These are phyloP conservation scores for Pulveroboletus sp. DNA, from an alignment of 768 basidiomycete species.

Conservation along the genomic window DNA sequence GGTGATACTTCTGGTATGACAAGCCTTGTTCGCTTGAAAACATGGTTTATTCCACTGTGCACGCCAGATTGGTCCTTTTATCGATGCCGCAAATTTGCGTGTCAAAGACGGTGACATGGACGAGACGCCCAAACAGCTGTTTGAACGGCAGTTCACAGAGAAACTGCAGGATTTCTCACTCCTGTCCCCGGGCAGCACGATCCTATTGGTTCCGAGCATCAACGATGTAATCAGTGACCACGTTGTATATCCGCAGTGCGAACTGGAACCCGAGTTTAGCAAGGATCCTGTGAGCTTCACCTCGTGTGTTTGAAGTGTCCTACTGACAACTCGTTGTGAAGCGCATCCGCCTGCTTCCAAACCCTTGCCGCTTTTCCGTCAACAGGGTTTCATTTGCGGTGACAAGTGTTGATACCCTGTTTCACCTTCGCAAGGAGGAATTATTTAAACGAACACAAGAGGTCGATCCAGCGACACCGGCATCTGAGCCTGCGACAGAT, in stretches of 20 bases:
- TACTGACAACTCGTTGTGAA: constrained; percentile 28
- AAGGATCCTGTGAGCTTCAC: constrained; percentile 49
- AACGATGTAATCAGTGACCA: constrained; percentile 79
- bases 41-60: background rate
- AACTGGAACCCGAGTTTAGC: constrained; percentile 43
- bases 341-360: constrained; percentile 81
- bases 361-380: constrained; percentile 82
- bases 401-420: constrained; percentile 84
- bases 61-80: constrained; percentile 84
- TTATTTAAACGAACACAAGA: constrained; percentile 66
- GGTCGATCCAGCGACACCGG: constrained; percentile 43
- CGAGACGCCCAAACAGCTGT: constrained; percentile 61
- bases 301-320: background rate
- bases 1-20: constrained; percentile 70
- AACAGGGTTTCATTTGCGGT: constrained; percentile 79
- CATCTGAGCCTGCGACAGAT: constrained; percentile 56
- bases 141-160: constrained; percentile 59
- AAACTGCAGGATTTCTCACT: constrained; percentile 57
- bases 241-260: constrained; percentile 82
- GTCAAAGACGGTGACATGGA: constrained; percentile 77
- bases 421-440: constrained; percentile 87
- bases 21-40: background rate
- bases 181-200: constrained; percentile 61
- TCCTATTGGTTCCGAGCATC: constrained; percentile 80
- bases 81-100: constrained; percentile 72